Evolutionary conservation across 108 stramenopile genomes (phyloP).

Genomic region (Hondaea fermentalgiana): DNA sequence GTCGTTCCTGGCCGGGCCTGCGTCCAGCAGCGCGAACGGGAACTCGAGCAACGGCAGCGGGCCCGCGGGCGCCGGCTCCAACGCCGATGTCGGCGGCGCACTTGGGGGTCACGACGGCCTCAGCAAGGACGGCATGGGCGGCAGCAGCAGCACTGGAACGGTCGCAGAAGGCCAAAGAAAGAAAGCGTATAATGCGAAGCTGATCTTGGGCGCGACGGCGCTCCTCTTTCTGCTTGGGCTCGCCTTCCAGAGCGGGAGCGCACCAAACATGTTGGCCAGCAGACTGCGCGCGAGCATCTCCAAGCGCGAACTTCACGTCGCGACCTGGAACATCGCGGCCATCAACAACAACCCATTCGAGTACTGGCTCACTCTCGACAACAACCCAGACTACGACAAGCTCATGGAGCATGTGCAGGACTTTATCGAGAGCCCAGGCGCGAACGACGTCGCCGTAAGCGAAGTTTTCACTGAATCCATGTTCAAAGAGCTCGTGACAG

Average conservation of each 20-base stretch:
- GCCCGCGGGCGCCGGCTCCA: too few relatives aligned
- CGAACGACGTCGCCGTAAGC: neutral
- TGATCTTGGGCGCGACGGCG: neutral
- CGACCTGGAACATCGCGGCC: slow-evolving; percentile 39
- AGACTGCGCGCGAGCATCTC: neutral
- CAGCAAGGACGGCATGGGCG: neutral
- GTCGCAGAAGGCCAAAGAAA: neutral
- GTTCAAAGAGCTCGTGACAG: neutral
- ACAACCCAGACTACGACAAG: neutral
- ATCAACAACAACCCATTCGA: slow-evolving; percentile 44
- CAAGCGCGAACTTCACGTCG: neutral
- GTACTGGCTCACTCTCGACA: slow-evolving; percentile 28
- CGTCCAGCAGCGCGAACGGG: too few relatives aligned
- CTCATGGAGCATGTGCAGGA: slow-evolving; percentile 23
- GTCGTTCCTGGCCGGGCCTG: too few relatives aligned
- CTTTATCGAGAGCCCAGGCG: slow-evolving; percentile 17
- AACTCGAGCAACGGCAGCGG: too few relatives aligned
- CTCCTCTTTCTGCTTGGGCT: neutral
- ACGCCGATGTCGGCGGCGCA: too few relatives aligned
- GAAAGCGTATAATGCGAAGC: neutral
- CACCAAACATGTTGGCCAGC: neutral
- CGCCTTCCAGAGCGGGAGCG: neutral
- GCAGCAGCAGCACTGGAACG: neutral
- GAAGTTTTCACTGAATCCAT: slow-evolving; percentile 16
- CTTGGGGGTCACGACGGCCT: neutral